phyloP scores from a whole-genome alignment of 1,284 basidiomycete species.

The Albatrellus sp. region DNA sequence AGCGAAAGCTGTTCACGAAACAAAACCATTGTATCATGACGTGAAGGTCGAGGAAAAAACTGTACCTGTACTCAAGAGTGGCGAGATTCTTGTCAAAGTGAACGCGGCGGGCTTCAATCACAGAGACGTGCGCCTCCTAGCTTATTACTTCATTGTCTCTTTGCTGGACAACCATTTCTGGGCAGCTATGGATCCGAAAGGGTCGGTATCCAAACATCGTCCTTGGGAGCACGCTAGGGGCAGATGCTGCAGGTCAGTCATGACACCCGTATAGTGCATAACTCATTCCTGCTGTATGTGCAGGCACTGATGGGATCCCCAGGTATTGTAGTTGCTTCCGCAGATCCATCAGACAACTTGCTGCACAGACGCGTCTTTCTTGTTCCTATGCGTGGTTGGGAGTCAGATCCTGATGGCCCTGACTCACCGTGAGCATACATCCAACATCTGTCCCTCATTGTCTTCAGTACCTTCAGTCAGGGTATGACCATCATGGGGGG shows the following conservation, averaged over 20 bases:
- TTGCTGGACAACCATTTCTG: background rate
- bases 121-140: slow-evolving; percentile 49
- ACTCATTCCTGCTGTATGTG: background rate
- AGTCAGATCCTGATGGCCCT: slow-evolving; percentile 45
- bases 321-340: slow-evolving; percentile 55
- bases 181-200: slow-evolving; percentile 62
- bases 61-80: slow-evolving; percentile 35
- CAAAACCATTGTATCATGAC: slow-evolving; percentile 34
- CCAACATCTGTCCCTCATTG: slow-evolving; percentile 1
- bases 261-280: background rate
- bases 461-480: slow-evolving; percentile 1
- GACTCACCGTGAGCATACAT: too few species aligned
- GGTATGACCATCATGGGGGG: slow-evolving; percentile 57
- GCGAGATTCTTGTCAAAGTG: slow-evolving; percentile 55
- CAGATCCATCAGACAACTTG: slow-evolving; percentile 38
- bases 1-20: slow-evolving; percentile 20
- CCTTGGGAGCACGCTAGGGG: slow-evolving; percentile 50
- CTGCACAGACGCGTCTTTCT: slow-evolving; percentile 64
- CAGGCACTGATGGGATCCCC: background rate
- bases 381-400: slow-evolving; percentile 68
- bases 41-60: slow-evolving; percentile 35
- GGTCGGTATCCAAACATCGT: slow-evolving; percentile 59
- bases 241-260: slow-evolving; percentile 58
- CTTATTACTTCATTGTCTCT: background rate
- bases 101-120: slow-evolving; percentile 70